These are phyloP conservation scores for Phaseolus coccineus DNA, from an alignment of 331 rosid species.

Conservation along the genomic window DNA sequence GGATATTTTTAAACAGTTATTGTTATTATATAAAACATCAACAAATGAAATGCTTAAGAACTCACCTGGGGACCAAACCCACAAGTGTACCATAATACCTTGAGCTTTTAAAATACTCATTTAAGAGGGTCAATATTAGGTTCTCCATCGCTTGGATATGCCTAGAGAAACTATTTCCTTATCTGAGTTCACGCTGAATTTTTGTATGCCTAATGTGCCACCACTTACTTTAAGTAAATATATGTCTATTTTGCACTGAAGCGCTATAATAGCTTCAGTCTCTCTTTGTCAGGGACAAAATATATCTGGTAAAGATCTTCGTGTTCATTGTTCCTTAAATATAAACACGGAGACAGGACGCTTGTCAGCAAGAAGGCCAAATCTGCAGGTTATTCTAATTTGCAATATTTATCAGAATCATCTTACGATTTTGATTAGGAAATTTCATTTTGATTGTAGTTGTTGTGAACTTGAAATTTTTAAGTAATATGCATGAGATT, in stretches of 20 bases:
- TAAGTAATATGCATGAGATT: conserved; percentile 3
- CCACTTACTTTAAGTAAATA: background rate
- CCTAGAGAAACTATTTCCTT: conserved; percentile 8
- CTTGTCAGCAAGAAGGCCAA: conserved; percentile 94
- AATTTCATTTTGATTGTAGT: conserved; percentile 29
- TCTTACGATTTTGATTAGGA: conserved; percentile 32
- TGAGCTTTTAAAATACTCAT: background rate
- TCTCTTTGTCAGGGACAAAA: conserved; percentile 74
- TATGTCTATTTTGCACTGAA: conserved; percentile 5
- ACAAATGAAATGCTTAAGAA: background rate
- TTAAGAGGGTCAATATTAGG: background rate
- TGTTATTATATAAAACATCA: background rate
- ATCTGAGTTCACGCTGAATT: background rate
- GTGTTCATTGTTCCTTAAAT: conserved; percentile 92
- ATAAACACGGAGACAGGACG: conserved; percentile 97
- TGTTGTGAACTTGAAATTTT: conserved; percentile 25
- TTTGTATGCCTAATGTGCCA: conserved; percentile 20
- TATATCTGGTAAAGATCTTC: conserved; percentile 81
- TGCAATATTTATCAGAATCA: conserved; percentile 10
- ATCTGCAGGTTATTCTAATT: conserved; percentile 77
- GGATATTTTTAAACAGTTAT: background rate
- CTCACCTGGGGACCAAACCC: background rate
- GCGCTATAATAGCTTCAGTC: conserved; percentile 20
- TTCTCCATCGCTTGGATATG: background rate
- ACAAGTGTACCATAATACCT: background rate